These are phyloP conservation scores for Aspergillus haitiensis DNA, from an alignment of 495 filamentous ascomycete species.

Conservation along the genomic window DNA sequence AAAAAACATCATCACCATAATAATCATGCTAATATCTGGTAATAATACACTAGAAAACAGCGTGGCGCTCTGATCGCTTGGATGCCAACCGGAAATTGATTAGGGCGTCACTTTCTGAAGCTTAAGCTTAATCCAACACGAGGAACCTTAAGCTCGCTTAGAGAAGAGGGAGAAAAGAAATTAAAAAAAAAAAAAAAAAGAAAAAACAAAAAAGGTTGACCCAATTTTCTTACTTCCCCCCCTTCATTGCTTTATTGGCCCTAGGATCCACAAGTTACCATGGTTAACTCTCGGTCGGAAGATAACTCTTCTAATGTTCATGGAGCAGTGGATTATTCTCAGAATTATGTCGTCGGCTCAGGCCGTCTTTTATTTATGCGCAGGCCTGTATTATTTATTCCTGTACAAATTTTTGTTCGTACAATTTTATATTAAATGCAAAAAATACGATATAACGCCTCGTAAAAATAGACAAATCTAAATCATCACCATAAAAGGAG, in stretches of 20 bases:
- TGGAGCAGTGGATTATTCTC: constrained; percentile 1
- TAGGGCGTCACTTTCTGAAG: constrained; percentile 45
- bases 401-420: background rate
- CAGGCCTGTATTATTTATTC: constrained; percentile 15
- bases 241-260: constrained; percentile 14
- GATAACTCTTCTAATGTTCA: constrained; percentile 9
- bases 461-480: too few species aligned
- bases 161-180: constrained; percentile 14
- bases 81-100: constrained; percentile 34
- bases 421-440: background rate
- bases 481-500: too few species aligned
- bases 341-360: constrained; percentile 8
- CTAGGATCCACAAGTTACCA: constrained; percentile 18
- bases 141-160: constrained; percentile 52
- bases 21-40: constrained; percentile 2
- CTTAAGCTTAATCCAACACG: constrained; percentile 58
- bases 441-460: too few species aligned
- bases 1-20: background rate
- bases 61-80: constrained; percentile 43
- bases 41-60: constrained; percentile 32
- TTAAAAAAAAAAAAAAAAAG: constrained; percentile 9
- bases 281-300: constrained; percentile 5
- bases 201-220: constrained; percentile 18
- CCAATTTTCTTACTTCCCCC: constrained; percentile 18
- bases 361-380: constrained; percentile 4